Evolutionary conservation across 1,284 basidiomycete species (phyloP).

Genomic region (Porodaedalea pini): DNA sequence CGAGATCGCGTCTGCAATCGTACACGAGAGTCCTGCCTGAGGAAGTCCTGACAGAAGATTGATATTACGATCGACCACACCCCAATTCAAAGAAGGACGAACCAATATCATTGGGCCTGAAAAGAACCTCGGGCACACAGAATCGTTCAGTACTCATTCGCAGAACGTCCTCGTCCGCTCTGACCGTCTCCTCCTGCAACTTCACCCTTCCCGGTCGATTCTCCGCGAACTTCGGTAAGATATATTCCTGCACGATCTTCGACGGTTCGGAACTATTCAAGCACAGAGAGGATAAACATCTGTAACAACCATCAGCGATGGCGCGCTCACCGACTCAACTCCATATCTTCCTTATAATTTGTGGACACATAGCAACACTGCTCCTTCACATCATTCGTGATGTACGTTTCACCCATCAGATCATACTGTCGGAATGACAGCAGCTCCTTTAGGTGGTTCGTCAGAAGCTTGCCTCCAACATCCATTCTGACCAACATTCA

Average conservation of each 20-base stretch:
- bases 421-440: constrained; percentile 96
- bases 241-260: constrained; percentile 79
- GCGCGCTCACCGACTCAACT: constrained; percentile 66
- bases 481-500: constrained; percentile 61
- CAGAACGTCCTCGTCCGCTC: constrained; percentile 75
- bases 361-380: constrained; percentile 83
- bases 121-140: constrained; percentile 84
- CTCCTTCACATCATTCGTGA: constrained; percentile 90
- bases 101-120: constrained; percentile 88
- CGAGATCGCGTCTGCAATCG: constrained; percentile 72
- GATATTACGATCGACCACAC: background rate
- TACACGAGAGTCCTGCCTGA: constrained; percentile 77
- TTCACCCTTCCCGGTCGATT: constrained; percentile 70
- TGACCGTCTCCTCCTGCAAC: constrained; percentile 45
- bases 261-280: constrained; percentile 43
- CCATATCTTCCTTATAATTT: constrained; percentile 70
- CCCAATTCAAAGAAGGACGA: constrained; percentile 26
- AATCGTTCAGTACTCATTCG: constrained; percentile 89
- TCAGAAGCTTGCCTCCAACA: constrained; percentile 90
- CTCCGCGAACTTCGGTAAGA: constrained; percentile 83
- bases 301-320: constrained; percentile 11
- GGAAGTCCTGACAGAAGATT: constrained; percentile 56
- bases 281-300: background rate
- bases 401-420: constrained; percentile 93
- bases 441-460: constrained; percentile 91